These are phyloP conservation scores for Hygrophila difformis DNA, from an alignment of 257 asterid species.

Conservation along the genomic window DNA sequence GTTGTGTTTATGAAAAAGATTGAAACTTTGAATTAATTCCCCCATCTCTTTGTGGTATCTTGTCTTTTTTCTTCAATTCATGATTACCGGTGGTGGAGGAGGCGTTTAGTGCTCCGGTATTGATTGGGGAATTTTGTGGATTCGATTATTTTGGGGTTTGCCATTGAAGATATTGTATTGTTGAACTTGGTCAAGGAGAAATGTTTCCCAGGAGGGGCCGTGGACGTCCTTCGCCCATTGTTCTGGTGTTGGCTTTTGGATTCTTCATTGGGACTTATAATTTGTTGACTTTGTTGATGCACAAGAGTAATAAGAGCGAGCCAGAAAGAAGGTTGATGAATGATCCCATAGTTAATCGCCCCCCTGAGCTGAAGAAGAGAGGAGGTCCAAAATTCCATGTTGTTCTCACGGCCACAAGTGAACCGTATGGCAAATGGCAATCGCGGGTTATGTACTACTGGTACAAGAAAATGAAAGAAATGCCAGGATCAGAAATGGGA, in stretches of 20 bases:
- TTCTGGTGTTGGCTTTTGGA: constrained; percentile 63
- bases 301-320: constrained; percentile 24
- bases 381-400: constrained; percentile 57
- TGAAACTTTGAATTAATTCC: too few relatives aligned
- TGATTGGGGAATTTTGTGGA: constrained; percentile 18
- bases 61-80: background rate
- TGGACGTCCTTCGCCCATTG: constrained; percentile 59
- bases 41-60: too few relatives aligned
- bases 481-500: constrained; percentile 90
- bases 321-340: constrained; percentile 22
- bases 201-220: constrained; percentile 52
- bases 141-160: constrained; percentile 10
- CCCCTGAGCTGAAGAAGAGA: constrained; percentile 24
- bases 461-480: constrained; percentile 73
- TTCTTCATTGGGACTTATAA: constrained; percentile 77
- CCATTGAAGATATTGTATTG: background rate
- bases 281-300: constrained; percentile 59
- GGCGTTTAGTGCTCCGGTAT: too few relatives aligned
- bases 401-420: constrained; percentile 85
- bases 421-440: constrained; percentile 91
- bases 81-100: constrained; percentile 21
- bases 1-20: too few relatives aligned
- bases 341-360: constrained; percentile 48
- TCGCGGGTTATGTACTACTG: constrained; percentile 93
- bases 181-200: constrained; percentile 11